Conservation (phyloP, 2,329 filamentous ascomycete genomes). For the Ceratocystis ficicola region DNA sequence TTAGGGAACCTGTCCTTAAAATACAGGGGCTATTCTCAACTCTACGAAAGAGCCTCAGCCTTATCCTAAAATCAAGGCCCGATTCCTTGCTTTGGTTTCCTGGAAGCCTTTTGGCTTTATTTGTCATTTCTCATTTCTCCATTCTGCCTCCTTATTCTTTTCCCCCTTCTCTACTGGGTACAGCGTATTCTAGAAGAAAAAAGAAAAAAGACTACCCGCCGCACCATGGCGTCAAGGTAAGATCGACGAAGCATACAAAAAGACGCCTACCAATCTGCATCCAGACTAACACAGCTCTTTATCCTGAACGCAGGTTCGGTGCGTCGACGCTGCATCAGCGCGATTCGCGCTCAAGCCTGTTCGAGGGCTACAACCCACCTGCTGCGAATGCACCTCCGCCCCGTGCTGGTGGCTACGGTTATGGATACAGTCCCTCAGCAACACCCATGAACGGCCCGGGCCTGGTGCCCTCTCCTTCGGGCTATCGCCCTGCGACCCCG, state of each 20-base stretch:
- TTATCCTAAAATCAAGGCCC: neutral
- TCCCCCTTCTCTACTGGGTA: neutral
- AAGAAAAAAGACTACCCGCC: neutral
- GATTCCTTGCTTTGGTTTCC: neutral
- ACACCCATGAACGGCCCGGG: slow-evolving; percentile 16
- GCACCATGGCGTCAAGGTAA: slow-evolving; percentile 10
- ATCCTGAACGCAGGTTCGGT: slow-evolving; percentile 43
- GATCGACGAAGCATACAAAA: neutral
- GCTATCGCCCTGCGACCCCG: slow-evolving; percentile 57
- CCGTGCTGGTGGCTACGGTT: slow-evolving; percentile 40
- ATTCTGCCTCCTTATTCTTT: neutral
- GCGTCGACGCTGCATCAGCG: slow-evolving; percentile 57
- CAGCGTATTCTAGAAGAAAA: neutral
- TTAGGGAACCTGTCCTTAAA: neutral
- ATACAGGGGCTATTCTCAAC: slow-evolving; percentile 4
- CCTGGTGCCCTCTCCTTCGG: slow-evolving; percentile 25
- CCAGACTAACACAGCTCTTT: neutral
- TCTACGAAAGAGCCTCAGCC: slow-evolving; percentile 4
- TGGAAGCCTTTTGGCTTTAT: neutral
- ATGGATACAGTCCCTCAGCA: slow-evolving; percentile 26
- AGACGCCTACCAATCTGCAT: no score
- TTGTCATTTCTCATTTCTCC: neutral
- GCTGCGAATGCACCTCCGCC: slow-evolving; percentile 32
- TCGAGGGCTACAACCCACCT: slow-evolving; percentile 55
- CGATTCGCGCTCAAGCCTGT: slow-evolving; percentile 59